Evolutionary conservation across 306 rosid species (phyloP).

Genomic region (Quercus cerris): DNA sequence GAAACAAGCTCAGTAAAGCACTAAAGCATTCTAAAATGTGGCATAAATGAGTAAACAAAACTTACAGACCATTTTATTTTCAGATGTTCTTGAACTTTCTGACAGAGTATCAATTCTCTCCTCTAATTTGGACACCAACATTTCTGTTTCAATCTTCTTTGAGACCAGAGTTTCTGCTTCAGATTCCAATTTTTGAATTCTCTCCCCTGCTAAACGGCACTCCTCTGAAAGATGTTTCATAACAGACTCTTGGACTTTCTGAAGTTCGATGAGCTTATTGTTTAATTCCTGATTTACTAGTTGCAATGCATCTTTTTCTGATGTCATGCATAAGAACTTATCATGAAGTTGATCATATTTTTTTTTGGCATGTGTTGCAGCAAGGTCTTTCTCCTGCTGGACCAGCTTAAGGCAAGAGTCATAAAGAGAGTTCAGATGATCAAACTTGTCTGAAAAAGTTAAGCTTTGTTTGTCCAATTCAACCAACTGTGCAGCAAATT

Average conservation of each 20-base stretch:
- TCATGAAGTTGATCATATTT: conserved; percentile 54
- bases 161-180: conserved; percentile 63
- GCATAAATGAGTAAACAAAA: conserved; percentile 20
- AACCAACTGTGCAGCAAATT: conserved; percentile 47
- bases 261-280: conserved; percentile 51
- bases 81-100: conserved; percentile 61
- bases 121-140: conserved; percentile 61
- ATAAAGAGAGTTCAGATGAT: conserved; percentile 57
- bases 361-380: conserved; percentile 52
- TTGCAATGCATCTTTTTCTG: conserved; percentile 52
- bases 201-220: conserved; percentile 48
- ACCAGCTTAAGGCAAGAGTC: conserved; percentile 62
- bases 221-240: conserved; percentile 47
- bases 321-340: conserved; percentile 40
- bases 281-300: conserved; percentile 48
- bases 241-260: conserved; percentile 57
- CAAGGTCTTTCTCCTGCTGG: conserved; percentile 61
- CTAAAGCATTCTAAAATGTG: conserved; percentile 5
- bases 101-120: conserved; percentile 45
- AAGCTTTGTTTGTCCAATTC: conserved; percentile 63
- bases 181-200: conserved; percentile 59
- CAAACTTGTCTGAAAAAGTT: conserved; percentile 58
- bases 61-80: conserved; percentile 58
- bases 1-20: conserved; percentile 26
- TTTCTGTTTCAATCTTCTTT: conserved; percentile 63